These are phyloP conservation scores for Rhizopogon vulgaris DNA, from an alignment of 768 basidiomycete genomes.

Conservation along the genomic window DNA sequence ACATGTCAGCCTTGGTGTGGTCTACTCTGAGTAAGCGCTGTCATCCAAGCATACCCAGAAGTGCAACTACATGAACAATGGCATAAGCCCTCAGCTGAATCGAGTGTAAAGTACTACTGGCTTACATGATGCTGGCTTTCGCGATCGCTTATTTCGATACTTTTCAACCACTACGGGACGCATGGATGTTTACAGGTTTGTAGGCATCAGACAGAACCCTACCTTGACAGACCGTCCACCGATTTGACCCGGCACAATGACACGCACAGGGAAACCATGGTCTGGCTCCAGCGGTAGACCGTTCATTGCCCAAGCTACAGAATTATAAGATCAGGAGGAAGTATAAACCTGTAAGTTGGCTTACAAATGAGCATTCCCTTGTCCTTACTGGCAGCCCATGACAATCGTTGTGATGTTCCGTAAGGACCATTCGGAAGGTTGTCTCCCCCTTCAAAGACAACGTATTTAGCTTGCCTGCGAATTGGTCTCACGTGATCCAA, in stretches of 20 bases:
- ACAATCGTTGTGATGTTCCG: slow-evolving; percentile 44
- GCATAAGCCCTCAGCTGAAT: background rate
- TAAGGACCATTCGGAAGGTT: slow-evolving; percentile 54
- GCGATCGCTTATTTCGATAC: slow-evolving; percentile 42
- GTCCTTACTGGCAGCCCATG: slow-evolving; percentile 38
- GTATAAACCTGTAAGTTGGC: background rate
- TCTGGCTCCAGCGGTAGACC: slow-evolving; percentile 53
- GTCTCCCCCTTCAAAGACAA: slow-evolving; percentile 57
- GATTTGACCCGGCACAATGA: slow-evolving; percentile 57
- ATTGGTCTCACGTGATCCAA: slow-evolving; percentile 39
- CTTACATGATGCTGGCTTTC: slow-evolving; percentile 50
- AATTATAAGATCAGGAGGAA: background rate
- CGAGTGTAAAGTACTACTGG: slow-evolving; percentile 10
- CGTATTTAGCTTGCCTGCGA: slow-evolving; percentile 34
- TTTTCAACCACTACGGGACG: slow-evolving; percentile 43
- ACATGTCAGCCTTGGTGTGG: background rate
- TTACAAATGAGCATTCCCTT: slow-evolving; percentile 46
- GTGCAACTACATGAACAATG: slow-evolving; percentile 21
- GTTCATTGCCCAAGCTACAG: slow-evolving; percentile 52
- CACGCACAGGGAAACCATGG: slow-evolving; percentile 61
- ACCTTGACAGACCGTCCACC: slow-evolving; percentile 51
- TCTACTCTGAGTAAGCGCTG: background rate
- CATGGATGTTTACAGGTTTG: too few species aligned
- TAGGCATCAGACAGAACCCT: background rate
- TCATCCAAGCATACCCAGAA: slow-evolving; percentile 23